Evolutionary conservation across 208 protist genomes (phyloP).

Genomic region (Acanthamoeba lenticulata): DNA sequence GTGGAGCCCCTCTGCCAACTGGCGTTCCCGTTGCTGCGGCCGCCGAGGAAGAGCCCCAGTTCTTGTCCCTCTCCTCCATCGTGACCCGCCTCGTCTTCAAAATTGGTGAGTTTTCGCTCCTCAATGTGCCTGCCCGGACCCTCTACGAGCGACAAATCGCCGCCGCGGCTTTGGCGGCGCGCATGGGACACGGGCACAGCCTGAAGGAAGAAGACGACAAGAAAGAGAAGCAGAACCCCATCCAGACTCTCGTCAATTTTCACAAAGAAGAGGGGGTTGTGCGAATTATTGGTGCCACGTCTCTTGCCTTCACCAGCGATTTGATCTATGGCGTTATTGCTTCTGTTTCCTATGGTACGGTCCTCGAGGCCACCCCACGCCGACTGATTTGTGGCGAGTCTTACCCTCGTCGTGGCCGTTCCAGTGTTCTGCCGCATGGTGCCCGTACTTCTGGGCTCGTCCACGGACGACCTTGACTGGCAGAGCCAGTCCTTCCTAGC

Average conservation of each 20-base stretch:
- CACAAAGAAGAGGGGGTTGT: neutral
- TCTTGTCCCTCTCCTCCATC: neutral
- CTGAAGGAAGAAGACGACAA: neutral
- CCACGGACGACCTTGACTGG: neutral
- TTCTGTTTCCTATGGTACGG: neutral
- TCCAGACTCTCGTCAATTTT: neutral
- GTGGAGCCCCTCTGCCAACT: neutral
- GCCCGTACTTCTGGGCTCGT: neutral
- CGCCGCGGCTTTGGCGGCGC: neutral
- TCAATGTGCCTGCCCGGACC: neutral
- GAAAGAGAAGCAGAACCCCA: neutral
- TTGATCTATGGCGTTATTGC: neutral
- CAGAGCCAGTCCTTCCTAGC: neutral
- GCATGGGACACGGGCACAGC: neutral
- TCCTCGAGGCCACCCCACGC: too few relatives aligned
- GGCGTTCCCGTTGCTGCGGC: neutral
- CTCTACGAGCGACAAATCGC: slow-evolving; percentile 8
- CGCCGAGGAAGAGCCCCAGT: neutral
- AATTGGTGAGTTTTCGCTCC: neutral
- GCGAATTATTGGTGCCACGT: neutral
- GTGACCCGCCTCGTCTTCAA: neutral
- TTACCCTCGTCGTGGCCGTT: neutral
- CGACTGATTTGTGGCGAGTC: neutral
- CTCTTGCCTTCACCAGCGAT: slow-evolving; percentile 3
- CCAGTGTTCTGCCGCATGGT: slow-evolving; percentile 2